A percentile compares a stretch with the other conserved stretches of the same genome.
Conservation (phyloP, 2,329 filamentous ascomycete species). For the Neofusicoccum sp. region DNA sequence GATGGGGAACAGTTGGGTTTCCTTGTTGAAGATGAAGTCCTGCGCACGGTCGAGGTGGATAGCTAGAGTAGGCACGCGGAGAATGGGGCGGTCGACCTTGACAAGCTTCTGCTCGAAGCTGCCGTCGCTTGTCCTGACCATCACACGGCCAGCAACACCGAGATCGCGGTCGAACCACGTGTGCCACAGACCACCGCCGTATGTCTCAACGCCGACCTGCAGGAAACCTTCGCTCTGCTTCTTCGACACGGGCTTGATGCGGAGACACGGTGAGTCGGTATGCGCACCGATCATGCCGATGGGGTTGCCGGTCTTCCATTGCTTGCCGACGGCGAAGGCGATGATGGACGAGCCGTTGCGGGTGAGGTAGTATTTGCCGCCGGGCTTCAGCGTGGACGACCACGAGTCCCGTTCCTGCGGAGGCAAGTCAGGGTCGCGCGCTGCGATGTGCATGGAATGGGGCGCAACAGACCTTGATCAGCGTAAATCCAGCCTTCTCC, state of each 20-base stretch:
- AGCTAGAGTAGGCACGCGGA: constrained; percentile 88
- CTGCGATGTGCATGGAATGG: constrained; percentile 1
- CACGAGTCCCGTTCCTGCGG: constrained; percentile 81
- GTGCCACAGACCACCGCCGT: constrained; percentile 96
- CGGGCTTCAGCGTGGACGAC: constrained; percentile 73
- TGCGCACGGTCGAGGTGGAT: constrained; percentile 88
- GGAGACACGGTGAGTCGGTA: constrained; percentile 89
- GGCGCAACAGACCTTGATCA: constrained; percentile 61
- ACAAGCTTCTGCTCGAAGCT: constrained; percentile 80
- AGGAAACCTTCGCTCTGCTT: constrained; percentile 82
- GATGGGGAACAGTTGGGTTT: constrained; percentile 93
- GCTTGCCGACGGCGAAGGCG: constrained; percentile 84
- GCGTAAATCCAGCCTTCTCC: constrained; percentile 78
- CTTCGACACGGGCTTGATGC: constrained; percentile 92
- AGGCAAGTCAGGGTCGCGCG: constrained; percentile 8
- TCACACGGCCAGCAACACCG: constrained; percentile 81
- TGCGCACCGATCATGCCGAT: constrained; percentile 93
- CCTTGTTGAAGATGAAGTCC: constrained; percentile 93
- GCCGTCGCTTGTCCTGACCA: constrained; percentile 72
- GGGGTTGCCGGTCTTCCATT: constrained; percentile 89
- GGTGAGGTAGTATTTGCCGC: constrained; percentile 95
- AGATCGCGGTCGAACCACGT: constrained; percentile 97
- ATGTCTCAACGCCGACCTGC: constrained; percentile 94
- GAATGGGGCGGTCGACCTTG: constrained; percentile 84
- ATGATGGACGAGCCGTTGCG: constrained; percentile 90